A percentile compares a stretch with the other conserved stretches of the same genome.
These are phyloP conservation scores for Cryptococcus floricola DNA, from an alignment of 1,284 basidiomycete species.

Conservation along the genomic window DNA sequence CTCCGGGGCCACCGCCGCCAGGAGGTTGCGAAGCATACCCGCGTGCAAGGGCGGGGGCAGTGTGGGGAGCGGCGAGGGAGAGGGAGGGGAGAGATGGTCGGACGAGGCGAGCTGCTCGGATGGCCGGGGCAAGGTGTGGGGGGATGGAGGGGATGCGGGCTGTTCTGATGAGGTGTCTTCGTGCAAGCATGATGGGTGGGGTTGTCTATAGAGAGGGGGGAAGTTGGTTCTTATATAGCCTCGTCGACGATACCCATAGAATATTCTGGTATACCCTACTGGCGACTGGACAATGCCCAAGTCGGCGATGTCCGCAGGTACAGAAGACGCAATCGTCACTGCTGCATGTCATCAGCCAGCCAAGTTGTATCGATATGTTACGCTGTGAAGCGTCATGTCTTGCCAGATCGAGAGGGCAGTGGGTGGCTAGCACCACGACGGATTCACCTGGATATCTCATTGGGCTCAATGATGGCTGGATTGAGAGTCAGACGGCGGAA, in stretches of 20 bases:
- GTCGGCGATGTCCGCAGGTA: no score
- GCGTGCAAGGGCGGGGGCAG: slow-evolving; percentile 2
- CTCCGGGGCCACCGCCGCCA: slow-evolving; percentile 21
- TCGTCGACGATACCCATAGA: neutral
- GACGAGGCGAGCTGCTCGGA: slow-evolving; percentile 5
- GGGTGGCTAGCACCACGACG: no score
- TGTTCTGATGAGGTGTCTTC: slow-evolving; percentile 14
- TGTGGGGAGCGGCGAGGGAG: neutral
- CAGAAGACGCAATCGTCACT: no score
- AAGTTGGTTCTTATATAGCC: neutral
- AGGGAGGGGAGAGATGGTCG: neutral
- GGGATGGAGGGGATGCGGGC: slow-evolving; percentile 8
- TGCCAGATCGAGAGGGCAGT: no score
- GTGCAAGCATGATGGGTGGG: slow-evolving; percentile 10
- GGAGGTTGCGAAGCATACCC: slow-evolving; percentile 24
- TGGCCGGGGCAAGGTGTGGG: neutral
- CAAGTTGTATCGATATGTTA: neutral
- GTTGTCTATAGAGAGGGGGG: neutral
- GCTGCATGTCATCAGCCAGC: neutral
- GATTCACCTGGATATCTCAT: no score
- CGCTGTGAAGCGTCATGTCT: no score
- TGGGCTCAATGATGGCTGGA: no score
- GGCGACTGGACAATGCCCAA: neutral
- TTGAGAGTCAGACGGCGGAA: no score
- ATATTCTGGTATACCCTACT: neutral